A percentile compares a stretch with the other conserved stretches of the same genome.
Evolutionary conservation across 2,329 filamentous ascomycete genomes (phyloP).

Genomic region (Xylariales sp.): DNA sequence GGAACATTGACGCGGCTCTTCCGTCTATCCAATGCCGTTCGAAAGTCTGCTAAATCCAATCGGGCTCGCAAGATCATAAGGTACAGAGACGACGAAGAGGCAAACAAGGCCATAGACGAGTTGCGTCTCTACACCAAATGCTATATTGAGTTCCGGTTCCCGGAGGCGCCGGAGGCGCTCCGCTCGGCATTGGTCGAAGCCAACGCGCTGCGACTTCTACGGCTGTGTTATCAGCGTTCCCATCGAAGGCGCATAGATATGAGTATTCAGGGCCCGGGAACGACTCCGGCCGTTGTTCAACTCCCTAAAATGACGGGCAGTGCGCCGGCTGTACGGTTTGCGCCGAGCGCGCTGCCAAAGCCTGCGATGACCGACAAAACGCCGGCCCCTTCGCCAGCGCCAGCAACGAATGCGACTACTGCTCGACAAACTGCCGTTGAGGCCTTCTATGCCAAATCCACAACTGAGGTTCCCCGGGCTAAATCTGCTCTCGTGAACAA

Average conservation of each 20-base stretch:
- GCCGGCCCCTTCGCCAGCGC: constrained; percentile 1
- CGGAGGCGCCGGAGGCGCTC: constrained; percentile 18
- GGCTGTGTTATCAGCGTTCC: constrained; percentile 26
- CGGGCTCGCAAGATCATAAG: constrained; percentile 1
- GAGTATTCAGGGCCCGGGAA: constrained; percentile 2
- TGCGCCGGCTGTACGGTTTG: constrained; percentile 9
- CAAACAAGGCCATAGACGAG: constrained; percentile 25
- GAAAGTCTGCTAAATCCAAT: constrained; percentile 23
- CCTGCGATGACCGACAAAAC: background rate
- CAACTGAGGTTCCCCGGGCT: constrained; percentile 12
- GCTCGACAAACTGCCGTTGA: constrained; percentile 21
- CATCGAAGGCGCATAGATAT: constrained; percentile 21
- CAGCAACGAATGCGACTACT: constrained; percentile 17
- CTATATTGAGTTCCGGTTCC: constrained; percentile 25
- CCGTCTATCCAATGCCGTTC: constrained; percentile 22
- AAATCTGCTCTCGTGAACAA: constrained; percentile 22
- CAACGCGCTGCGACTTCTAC: constrained; percentile 33
- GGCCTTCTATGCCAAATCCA: constrained; percentile 16
- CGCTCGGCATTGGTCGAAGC: constrained; percentile 23
- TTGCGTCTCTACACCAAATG: constrained; percentile 26
- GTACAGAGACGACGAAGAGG: constrained; percentile 20
- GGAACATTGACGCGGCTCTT: constrained; percentile 26
- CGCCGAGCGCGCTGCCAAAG: background rate
- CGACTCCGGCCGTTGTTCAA: background rate
- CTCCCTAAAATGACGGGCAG: background rate